Evolutionary conservation across 1,139 yeast species (phyloP).

Genomic region (Hanseniaspora sp.): DNA sequence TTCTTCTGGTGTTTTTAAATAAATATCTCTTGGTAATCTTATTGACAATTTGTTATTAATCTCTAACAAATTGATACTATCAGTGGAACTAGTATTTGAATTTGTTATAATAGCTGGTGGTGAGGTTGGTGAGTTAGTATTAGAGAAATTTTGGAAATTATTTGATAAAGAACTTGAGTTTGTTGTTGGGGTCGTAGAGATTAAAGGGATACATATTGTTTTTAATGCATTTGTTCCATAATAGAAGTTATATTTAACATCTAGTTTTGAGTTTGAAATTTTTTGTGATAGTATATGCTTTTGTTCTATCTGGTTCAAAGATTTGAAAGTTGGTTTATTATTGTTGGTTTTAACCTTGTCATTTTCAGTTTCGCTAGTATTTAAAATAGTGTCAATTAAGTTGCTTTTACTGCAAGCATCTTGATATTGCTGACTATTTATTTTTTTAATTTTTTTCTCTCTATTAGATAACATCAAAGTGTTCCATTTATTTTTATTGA

Average conservation of each 20-base stretch:
- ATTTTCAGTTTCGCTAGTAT: background rate
- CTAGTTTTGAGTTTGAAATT: constrained; percentile 20
- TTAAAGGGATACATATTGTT: constrained; percentile 18
- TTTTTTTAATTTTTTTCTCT: background rate
- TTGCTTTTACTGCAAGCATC: background rate
- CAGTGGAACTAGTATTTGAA: too few species aligned
- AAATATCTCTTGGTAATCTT: background rate
- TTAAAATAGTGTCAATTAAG: background rate
- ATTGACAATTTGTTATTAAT: background rate
- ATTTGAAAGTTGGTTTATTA: background rate
- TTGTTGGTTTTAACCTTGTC: too few species aligned
- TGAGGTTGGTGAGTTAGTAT: background rate
- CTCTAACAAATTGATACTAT: background rate
- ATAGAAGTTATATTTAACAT: constrained; percentile 25
- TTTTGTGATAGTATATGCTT: background rate
- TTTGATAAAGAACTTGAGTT: background rate
- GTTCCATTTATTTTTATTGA: constrained; percentile 3
- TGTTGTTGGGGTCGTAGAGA: background rate
- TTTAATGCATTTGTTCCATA: constrained; percentile 26
- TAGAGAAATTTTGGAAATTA: background rate
- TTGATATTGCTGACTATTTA: background rate
- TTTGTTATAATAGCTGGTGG: too few species aligned
- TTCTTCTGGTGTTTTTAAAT: too few species aligned
- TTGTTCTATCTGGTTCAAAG: constrained; percentile 2
- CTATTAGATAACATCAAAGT: constrained; percentile 2